A percentile compares a stretch with the other conserved stretches of the same genome.
Conservation (phyloP, 345 rosid species). For the Capsella bursapastoris region DNA sequence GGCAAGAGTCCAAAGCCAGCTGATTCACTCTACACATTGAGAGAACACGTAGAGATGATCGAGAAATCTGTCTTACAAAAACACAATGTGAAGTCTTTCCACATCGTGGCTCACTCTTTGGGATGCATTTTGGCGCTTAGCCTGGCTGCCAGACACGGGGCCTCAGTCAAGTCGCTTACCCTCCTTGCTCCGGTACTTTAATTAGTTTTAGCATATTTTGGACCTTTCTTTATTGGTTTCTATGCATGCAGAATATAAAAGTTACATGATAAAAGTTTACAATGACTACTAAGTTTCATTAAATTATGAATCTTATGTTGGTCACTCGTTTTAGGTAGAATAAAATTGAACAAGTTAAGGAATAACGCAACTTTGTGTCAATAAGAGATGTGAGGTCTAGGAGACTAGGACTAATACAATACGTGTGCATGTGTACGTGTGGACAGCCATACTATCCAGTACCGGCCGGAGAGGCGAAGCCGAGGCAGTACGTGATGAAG, state of each 20-base stretch:
- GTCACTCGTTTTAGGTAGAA: slow-evolving; percentile 2
- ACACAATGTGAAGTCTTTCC: slow-evolving; percentile 79
- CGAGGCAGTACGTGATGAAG: slow-evolving; percentile 83
- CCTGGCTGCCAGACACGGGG: slow-evolving; percentile 72
- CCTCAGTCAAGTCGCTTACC: slow-evolving; percentile 80
- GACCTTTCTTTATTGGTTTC: neutral
- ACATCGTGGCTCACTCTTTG: slow-evolving; percentile 95
- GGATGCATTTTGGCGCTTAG: slow-evolving; percentile 97
- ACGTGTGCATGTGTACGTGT: slow-evolving; percentile 15
- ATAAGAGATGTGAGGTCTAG: neutral
- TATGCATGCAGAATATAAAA: neutral
- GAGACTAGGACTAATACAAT: slow-evolving; percentile 22
- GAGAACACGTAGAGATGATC: slow-evolving; percentile 91
- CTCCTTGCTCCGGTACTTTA: slow-evolving; percentile 83
- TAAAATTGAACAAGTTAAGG: neutral
- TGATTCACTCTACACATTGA: slow-evolving; percentile 88
- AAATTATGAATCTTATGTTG: neutral
- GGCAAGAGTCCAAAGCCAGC: slow-evolving; percentile 96
- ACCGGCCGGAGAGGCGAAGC: slow-evolving; percentile 62
- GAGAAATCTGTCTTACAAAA: slow-evolving; percentile 69
- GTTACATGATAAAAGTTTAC: neutral
- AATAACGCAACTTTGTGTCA: neutral
- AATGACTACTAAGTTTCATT: neutral
- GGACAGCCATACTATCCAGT: slow-evolving; percentile 82
- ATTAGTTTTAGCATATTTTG: slow-evolving; percentile 7